Conservation (phyloP, 306 rosid species). For the Ochetophila trinervis region DNA sequence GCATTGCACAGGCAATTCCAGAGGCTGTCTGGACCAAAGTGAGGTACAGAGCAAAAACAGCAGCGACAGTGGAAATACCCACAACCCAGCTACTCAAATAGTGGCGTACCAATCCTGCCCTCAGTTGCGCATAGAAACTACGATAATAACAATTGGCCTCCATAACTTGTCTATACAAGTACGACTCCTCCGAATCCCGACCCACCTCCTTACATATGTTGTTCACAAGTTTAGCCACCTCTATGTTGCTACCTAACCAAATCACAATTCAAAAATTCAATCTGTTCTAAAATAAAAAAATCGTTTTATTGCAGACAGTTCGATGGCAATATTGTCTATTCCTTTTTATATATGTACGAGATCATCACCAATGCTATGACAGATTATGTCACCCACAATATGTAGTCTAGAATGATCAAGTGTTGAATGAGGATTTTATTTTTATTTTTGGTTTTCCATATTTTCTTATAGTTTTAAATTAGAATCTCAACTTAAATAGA, state of each 20-base stretch:
- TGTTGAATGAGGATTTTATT: no score
- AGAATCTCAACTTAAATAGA: no score
- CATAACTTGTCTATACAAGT: slow-evolving; percentile 28
- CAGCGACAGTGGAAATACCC: slow-evolving; percentile 41
- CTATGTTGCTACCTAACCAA: slow-evolving; percentile 1
- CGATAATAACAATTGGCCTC: slow-evolving; percentile 25
- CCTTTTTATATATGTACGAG: no score
- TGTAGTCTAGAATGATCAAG: no score
- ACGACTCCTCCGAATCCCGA: slow-evolving; percentile 27
- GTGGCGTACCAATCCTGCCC: slow-evolving; percentile 31
- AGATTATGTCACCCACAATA: no score
- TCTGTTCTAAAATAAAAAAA: no score
- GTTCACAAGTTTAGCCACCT: slow-evolving; percentile 39
- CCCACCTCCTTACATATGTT: slow-evolving; percentile 32
- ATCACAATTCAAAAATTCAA: no score
- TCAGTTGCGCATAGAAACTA: neutral
- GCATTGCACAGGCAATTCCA: neutral
- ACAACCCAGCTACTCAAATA: slow-evolving; percentile 43
- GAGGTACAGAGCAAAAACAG: slow-evolving; percentile 32
- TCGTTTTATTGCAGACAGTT: no score
- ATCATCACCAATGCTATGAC: no score
- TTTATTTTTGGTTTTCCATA: no score
- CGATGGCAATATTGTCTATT: no score
- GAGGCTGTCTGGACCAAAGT: slow-evolving; percentile 29
- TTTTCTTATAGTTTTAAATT: no score